Conservation (phyloP, 495 filamentous ascomycete species). For the Collariella sp. region DNA sequence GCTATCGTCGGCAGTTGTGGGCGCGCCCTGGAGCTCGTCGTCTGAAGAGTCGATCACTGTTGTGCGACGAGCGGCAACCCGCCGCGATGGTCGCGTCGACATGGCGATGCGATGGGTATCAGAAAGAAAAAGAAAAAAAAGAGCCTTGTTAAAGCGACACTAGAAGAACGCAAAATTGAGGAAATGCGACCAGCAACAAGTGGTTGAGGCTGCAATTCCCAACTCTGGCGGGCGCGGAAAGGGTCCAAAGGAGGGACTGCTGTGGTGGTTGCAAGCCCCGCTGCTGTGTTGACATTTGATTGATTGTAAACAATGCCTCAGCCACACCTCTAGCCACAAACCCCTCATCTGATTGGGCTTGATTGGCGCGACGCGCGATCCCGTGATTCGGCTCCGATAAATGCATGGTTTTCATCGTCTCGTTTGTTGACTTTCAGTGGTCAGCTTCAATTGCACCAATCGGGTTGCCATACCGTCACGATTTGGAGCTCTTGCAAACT, state of each 20-base stretch:
- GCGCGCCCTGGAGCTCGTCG: conserved; percentile 55
- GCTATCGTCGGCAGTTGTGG: conserved; percentile 50
- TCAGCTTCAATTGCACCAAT: neutral
- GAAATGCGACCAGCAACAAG: neutral
- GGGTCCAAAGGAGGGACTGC: neutral
- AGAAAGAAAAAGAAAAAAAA: neutral
- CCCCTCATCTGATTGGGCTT: neutral
- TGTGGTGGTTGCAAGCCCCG: conserved; percentile 13
- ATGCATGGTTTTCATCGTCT: neutral
- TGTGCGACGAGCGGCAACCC: conserved; percentile 60
- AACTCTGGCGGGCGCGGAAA: conserved; percentile 14
- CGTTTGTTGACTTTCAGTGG: neutral
- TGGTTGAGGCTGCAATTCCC: neutral
- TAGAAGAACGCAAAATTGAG: neutral
- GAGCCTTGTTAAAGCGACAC: neutral
- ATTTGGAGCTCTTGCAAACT: neutral
- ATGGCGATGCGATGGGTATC: conserved; percentile 32
- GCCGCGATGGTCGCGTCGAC: conserved; percentile 65
- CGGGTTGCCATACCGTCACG: neutral
- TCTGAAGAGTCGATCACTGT: conserved; percentile 68
- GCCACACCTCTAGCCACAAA: conserved; percentile 20
- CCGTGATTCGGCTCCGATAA: neutral
- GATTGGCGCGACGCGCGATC: neutral
- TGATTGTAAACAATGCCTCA: conserved; percentile 30
- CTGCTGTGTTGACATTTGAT: conserved; percentile 21